Evolutionary conservation across 176 grass and related monocot genomes (phyloP), one percentile per base, ranked within the genome.

Genomic region (Otatea glauca): DNA sequence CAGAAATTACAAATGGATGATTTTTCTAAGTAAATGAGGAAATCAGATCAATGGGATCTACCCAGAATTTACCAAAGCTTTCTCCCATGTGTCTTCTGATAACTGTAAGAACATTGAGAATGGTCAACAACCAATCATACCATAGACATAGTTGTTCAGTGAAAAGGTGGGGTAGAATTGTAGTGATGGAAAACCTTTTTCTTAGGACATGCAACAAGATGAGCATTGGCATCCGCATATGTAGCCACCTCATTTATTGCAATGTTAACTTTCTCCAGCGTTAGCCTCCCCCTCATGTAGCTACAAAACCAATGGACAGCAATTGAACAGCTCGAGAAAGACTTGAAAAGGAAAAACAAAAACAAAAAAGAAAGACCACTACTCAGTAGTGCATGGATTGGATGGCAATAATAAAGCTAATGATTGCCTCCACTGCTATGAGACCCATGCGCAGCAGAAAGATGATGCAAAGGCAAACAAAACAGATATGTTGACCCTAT

Each of bases 221-320:
- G 88, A 48, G 89, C 85, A 95, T 95, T 94, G 56, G 85, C 65
- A 71, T 93, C 96, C 25, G 95, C 92, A 84, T 95, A 92, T 39
- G 86, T 86, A 69, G 93, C 91, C 74, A 98, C 56, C 78, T 98
- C 96, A 78, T 95, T 98, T 68, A 98, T 90, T 65, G 92, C 91
- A 73, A 98, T 95, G 82, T 98, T 98, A 83, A 98, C 80, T 80
- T 98, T 98, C 79, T 98, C 92, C 55, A 92, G 65, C 27, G 95
- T 98, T 71, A 95, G 78, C 44, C 95, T 95, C 74, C 95, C 95
- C 79, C 89, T 98, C 95, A 98, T 95, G 80, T 98, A 98, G 25
- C 92, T 70, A 72, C 24, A 55, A 59, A 54, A 80, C 64, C 18
- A 70, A 82, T 59, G 23, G 53, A 45, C 41, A 72, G 5, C 10